These are phyloP conservation scores for Apodospora peruviana DNA, from an alignment of 495 filamentous ascomycete species.

Conservation along the genomic window DNA sequence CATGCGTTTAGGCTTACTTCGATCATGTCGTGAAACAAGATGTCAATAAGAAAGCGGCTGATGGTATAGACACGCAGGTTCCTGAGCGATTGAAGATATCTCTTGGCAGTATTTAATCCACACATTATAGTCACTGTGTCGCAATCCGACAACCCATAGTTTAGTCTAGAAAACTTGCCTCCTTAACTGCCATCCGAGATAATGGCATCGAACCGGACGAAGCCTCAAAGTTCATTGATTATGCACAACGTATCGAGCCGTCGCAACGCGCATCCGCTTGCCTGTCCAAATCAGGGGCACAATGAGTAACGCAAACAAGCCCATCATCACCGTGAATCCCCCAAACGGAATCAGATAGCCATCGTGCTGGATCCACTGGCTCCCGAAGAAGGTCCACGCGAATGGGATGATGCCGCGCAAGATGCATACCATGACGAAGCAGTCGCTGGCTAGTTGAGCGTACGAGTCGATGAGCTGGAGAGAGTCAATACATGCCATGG, in stretches of 20 bases:
- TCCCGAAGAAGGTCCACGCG: conserved; percentile 23
- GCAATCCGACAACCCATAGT: no score
- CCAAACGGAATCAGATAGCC: conserved; percentile 25
- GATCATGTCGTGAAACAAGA: no score
- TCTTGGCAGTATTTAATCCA: no score
- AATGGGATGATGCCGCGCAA: conserved; percentile 25
- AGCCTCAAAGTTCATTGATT: conserved; percentile 25
- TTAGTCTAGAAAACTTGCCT: no score
- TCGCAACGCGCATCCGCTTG: conserved; percentile 27
- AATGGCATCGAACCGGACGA: neutral
- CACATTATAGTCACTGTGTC: no score
- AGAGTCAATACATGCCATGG: no score
- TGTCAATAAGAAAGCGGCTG: no score
- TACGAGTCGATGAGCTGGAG: conserved; percentile 28
- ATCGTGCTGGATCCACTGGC: conserved; percentile 18
- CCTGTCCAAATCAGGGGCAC: conserved; percentile 20
- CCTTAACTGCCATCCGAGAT: no score
- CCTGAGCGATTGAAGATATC: no score
- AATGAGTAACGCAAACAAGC: conserved; percentile 18
- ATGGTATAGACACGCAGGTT: no score
- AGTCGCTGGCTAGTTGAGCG: conserved; percentile 25
- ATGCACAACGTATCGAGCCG: conserved; percentile 18
- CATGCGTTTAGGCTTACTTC: no score
- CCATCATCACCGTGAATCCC: conserved; percentile 21
- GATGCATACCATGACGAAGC: conserved; percentile 29